Evolutionary conservation across 75 land plant genomes (phyloP).

Genomic region (Gnetum montanum): DNA sequence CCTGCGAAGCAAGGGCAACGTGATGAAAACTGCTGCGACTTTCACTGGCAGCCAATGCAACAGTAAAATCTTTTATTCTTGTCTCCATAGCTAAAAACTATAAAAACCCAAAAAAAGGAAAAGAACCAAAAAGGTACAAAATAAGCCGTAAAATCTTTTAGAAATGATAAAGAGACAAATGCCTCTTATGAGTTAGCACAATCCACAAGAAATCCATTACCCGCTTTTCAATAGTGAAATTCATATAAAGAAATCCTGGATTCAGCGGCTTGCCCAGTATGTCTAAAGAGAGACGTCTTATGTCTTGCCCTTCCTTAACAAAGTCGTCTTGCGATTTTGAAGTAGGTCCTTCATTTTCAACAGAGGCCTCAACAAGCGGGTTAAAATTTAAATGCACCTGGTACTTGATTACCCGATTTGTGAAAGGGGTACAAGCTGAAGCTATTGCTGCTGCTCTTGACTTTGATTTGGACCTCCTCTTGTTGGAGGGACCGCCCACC

Average conservation of each 20-base stretch:
- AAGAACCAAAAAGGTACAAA: neutral
- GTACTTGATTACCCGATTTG: constrained; percentile 53
- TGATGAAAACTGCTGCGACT: constrained; percentile 37
- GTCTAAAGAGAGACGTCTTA: constrained; percentile 41
- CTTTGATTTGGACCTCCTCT: constrained; percentile 7
- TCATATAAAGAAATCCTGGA: constrained; percentile 76
- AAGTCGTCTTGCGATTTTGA: constrained; percentile 52
- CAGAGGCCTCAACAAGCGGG: constrained; percentile 15
- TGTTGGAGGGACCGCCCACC: constrained; percentile 13
- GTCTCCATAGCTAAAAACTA: constrained; percentile 72
- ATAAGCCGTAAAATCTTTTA: neutral
- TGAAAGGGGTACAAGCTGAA: constrained; percentile 64
- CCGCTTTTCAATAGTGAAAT: constrained; percentile 66
- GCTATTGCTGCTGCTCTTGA: neutral
- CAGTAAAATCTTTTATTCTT: constrained; percentile 47
- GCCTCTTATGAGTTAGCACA: neutral
- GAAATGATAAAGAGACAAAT: neutral
- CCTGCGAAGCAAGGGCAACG: constrained; percentile 87
- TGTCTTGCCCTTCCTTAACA: constrained; percentile 43
- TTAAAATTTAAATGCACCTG: constrained; percentile 47
- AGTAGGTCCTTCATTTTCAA: neutral
- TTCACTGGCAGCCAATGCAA: constrained; percentile 37
- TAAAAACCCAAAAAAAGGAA: neutral
- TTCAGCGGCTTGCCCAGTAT: constrained; percentile 35
- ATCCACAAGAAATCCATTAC: constrained; percentile 21